phyloP scores from a whole-genome alignment of 495 filamentous ascomycete species.

The Jackrogersella minutella region DNA sequence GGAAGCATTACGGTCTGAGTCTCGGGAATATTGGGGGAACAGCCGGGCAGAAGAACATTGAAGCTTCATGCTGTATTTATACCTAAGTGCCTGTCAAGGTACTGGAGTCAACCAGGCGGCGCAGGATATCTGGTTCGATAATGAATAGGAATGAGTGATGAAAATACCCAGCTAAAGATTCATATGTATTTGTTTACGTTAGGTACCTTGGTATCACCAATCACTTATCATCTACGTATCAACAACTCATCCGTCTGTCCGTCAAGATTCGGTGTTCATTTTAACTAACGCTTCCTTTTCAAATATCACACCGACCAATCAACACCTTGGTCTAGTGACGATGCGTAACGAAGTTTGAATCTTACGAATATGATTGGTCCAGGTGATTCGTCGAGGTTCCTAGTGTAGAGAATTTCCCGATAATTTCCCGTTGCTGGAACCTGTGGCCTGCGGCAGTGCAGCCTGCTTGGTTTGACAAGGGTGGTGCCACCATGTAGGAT shows the following conservation, averaged over 20 bases:
- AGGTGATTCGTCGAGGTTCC: background rate
- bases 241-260: too few relatives aligned
- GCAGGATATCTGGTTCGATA: background rate
- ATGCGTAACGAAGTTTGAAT: background rate
- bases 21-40: background rate
- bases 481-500: conserved; percentile 11
- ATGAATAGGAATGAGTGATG: background rate
- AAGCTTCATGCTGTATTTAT: conserved; percentile 16
- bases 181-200: background rate
- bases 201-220: too few relatives aligned
- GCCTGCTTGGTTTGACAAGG: background rate
- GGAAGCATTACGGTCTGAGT: conserved; percentile 1
- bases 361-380: conserved; percentile 14
- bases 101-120: background rate
- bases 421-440: conserved; percentile 21
- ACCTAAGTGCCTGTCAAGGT: too few relatives aligned
- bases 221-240: too few relatives aligned
- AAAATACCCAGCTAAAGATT: conserved; percentile 8
- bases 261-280: background rate
- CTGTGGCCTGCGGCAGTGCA: background rate
- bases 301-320: background rate
- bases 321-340: background rate
- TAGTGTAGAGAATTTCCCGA: conserved; percentile 15
- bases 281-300: background rate
- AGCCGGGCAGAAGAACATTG: too few relatives aligned